These are phyloP conservation scores for Neurospora intermedia DNA, from an alignment of 495 filamentous ascomycete species.

Conservation along the genomic window DNA sequence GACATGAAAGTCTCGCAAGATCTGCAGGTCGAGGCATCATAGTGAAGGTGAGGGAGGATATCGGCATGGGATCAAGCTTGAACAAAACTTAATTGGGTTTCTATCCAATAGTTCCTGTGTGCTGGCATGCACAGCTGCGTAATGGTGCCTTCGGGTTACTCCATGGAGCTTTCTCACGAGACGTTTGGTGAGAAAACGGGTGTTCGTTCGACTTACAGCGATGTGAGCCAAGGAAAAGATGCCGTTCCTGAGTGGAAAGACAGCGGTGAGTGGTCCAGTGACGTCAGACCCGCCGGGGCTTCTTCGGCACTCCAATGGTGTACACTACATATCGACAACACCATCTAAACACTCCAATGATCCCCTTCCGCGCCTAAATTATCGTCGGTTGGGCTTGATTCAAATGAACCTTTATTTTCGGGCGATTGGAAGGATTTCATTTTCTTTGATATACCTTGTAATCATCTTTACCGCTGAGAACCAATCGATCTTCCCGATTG, in stretches of 20 bases:
- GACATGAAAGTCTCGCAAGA: not conserved
- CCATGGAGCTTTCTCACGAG: not conserved
- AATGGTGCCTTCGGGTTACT: not conserved
- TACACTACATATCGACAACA: not conserved
- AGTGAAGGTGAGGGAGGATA: not conserved
- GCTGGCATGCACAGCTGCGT: not conserved
- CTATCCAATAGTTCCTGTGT: not conserved
- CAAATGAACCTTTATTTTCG: not conserved
- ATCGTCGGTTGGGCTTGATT: not conserved
- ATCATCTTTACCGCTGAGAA: not conserved
- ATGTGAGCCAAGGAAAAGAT: not conserved
- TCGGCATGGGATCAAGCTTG: not conserved
- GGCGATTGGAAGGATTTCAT: not conserved
- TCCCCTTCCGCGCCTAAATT: not conserved
- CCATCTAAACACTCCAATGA: not conserved
- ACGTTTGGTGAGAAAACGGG: not conserved
- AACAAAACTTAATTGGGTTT: not conserved
- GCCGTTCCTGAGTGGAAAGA: not conserved
- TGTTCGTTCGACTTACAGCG: not conserved
- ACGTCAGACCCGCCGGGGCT: not conserved
- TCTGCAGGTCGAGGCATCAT: not conserved
- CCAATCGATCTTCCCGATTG: not conserved
- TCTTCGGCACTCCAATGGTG: not conserved
- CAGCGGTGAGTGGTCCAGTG: not conserved
- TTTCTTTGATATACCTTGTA: not conserved